A percentile compares a stretch with the other conserved stretches of the same genome.
Conservation (phyloP, 192 early-diverging fungal species). For the Coemansia sp. region DNA sequence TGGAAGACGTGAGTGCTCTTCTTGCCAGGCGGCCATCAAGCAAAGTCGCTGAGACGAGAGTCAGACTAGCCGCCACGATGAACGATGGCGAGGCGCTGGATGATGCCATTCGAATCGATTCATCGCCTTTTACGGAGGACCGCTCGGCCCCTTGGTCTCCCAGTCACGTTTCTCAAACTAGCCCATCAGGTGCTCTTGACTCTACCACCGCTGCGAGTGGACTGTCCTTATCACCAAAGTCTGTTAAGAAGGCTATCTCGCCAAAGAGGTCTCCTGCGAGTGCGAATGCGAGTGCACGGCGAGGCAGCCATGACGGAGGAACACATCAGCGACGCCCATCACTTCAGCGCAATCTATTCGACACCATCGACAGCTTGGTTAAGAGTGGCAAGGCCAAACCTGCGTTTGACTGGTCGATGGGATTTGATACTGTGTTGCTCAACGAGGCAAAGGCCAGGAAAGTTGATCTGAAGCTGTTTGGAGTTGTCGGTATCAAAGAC, state of each 20-base stretch:
- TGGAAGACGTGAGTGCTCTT: slow-evolving; percentile 12
- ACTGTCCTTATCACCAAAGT: background rate
- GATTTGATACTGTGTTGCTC: slow-evolving; percentile 24
- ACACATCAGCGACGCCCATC: slow-evolving; percentile 21
- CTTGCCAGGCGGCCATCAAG: background rate
- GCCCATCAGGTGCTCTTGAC: background rate
- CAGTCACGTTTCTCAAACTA: background rate
- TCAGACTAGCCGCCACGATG: background rate
- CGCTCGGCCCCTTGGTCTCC: background rate
- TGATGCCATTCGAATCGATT: slow-evolving; percentile 17
- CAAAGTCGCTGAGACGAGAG: background rate
- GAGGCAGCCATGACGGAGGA: background rate
- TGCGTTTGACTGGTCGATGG: slow-evolving; percentile 46
- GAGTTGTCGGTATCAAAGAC: background rate
- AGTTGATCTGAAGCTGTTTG: slow-evolving; percentile 31
- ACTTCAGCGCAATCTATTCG: slow-evolving; percentile 33
- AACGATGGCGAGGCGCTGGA: background rate
- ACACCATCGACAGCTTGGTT: slow-evolving; percentile 37
- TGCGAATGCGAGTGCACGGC: background rate
- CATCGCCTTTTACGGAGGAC: slow-evolving; percentile 25
- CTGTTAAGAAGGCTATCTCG: background rate
- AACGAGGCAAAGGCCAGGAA: slow-evolving; percentile 24
- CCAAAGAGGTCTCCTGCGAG: slow-evolving; percentile 1
- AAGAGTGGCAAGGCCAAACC: slow-evolving; percentile 44
- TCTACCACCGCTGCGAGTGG: background rate